Evolutionary conservation across 345 rosid genomes (phyloP).

Genomic region (Microthlaspi erraticum): DNA sequence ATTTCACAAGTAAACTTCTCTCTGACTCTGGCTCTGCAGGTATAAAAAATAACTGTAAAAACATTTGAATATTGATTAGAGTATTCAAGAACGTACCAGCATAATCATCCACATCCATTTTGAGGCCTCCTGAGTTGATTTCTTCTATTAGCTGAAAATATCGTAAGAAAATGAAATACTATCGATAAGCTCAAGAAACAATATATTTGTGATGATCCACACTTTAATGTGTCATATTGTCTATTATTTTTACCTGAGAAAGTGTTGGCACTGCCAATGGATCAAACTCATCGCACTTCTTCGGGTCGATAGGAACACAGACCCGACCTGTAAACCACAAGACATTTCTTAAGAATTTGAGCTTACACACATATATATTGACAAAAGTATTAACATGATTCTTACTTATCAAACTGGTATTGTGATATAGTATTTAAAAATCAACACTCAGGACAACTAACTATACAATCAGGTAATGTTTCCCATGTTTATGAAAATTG

Average conservation of each 20-base stretch:
- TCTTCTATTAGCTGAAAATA: slow-evolving; percentile 79
- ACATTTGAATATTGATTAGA: no score
- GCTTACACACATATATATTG: no score
- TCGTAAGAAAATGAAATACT: not conserved
- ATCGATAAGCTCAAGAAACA: not conserved
- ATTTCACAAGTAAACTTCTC: slow-evolving; percentile 74
- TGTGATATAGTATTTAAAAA: slow-evolving; percentile 18
- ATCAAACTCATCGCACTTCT: slow-evolving; percentile 67
- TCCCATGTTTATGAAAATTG: no score
- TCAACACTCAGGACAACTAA: slow-evolving; percentile 44
- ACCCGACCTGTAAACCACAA: slow-evolving; percentile 67
- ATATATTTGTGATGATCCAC: no score
- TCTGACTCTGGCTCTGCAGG: slow-evolving; percentile 86
- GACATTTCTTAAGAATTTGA: slow-evolving; percentile 23
- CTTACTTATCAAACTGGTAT: slow-evolving; percentile 20
- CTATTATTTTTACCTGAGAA: slow-evolving; percentile 66
- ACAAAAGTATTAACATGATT: slow-evolving; percentile 15
- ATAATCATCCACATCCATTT: slow-evolving; percentile 51
- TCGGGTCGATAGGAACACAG: slow-evolving; percentile 90
- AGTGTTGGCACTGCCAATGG: slow-evolving; percentile 79
- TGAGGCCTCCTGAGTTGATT: slow-evolving; percentile 60
- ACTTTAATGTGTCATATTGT: not conserved
- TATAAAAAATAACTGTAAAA: slow-evolving; percentile 25
- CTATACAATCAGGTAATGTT: slow-evolving; percentile 8
- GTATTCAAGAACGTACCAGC: slow-evolving; percentile 32